Conservation (phyloP, 306 rosid species). For the Urtica urens region DNA sequence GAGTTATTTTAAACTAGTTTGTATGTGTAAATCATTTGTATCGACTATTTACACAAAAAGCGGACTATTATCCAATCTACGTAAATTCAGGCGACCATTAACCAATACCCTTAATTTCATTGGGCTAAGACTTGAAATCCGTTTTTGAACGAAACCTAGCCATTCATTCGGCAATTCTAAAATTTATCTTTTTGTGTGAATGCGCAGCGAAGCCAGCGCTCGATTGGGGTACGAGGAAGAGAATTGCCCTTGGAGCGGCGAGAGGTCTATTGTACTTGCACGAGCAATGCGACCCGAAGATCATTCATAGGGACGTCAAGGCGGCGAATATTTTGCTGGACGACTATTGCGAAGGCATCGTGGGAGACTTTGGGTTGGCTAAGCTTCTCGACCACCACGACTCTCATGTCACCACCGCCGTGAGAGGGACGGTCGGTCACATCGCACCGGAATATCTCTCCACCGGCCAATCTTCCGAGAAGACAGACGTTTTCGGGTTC, state of each 20-base stretch:
- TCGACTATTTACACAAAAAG: no score
- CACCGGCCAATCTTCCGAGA: constrained; percentile 97
- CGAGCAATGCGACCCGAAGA: constrained; percentile 98
- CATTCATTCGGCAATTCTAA: no score
- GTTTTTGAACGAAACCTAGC: no score
- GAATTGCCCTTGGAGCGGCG: constrained; percentile 87
- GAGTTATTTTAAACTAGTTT: no score
- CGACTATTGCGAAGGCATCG: constrained; percentile 84
- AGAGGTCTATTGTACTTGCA: constrained; percentile 80
- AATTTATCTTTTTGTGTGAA: no score
- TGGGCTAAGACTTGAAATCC: no score
- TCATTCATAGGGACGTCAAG: constrained; percentile 91
- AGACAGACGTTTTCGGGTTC: constrained; percentile 93
- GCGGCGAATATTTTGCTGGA: constrained; percentile 94
- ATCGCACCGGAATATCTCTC: constrained; percentile 98
- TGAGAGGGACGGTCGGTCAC: constrained; percentile 96
- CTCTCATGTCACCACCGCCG: constrained; percentile 94
- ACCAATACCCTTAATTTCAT: no score
- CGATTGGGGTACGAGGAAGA: constrained; percentile 85
- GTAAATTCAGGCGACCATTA: no score
- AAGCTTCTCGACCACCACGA: constrained; percentile 82
- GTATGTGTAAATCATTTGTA: no score
- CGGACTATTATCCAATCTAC: no score
- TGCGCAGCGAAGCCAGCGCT: constrained; percentile 79
- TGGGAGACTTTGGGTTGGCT: constrained; percentile 95